Base-by-base conservation (phyloP, 78 protist species). In the Dictyostelium brefeldianum region DNA sequence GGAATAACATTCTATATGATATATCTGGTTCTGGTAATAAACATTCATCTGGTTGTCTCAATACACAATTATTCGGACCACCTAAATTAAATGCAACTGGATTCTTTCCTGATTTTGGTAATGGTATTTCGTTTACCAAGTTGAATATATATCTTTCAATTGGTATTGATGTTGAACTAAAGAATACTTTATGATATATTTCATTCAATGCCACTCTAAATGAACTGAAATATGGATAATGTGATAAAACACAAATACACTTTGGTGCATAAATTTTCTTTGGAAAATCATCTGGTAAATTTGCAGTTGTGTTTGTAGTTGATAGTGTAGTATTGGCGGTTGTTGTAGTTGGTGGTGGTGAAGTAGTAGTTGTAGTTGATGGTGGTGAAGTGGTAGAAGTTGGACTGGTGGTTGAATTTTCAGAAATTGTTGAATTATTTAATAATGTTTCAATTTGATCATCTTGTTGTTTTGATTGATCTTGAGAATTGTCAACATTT, bases 241-340 rank as follows among this genome's bases (percentile, higher is more conserved):
- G 95, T 31, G 95, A 91, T 25, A 91, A 48, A 22, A 91, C 64
- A 27, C 95, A 91, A 41, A 91, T 81, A 46, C 95, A 91, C 47
- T 91, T 91, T 62, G 90, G 95, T n/a, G 50, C 83, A 69, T 74
- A 91, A 3, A 81, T 4, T 17, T 27, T 31, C 2, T 7, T 27
- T 80, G 73, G 51, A 15, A 62, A 62, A 50, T 67, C 75, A 31
- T 31, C 47, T 15, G 17, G 8, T 31, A n/a, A 5, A 29, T 17
- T 47, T 78, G 70, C 15, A 27, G 83, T 51, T 18, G 71, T 20
- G 36, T 17, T 18, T 75, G 64, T 0, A 25, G 48, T 20, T 1
- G 65, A 75, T 46, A 2, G 1, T 18, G 36, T 46, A 18, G 20
- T 69, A 12, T 74, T 43, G 0, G 4, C 27, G 0, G 74, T 65